phyloP scores from a whole-genome alignment of 148 eudicot genomes.

The Drosera capensis region DNA sequence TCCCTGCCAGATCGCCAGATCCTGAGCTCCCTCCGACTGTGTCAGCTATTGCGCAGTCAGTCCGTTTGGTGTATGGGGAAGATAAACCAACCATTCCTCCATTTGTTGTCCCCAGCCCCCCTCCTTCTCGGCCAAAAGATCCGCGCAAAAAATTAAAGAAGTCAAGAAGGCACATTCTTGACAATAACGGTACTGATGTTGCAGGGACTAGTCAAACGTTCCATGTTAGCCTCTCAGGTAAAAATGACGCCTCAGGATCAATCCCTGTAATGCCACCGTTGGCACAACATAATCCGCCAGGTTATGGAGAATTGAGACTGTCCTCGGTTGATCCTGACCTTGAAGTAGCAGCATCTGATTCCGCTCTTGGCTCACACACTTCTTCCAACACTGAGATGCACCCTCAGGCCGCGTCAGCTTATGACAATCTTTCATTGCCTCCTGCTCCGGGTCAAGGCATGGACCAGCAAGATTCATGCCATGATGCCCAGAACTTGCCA shows the following conservation, averaged over 20 bases:
- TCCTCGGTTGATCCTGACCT: conserved; percentile 13
- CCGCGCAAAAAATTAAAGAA: conserved; percentile 44
- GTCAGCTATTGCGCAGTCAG: conserved; percentile 81
- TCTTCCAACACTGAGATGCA: conserved; percentile 3
- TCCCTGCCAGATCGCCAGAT: conserved; percentile 30
- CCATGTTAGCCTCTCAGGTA: conserved; percentile 13
- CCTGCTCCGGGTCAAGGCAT: conserved; percentile 10
- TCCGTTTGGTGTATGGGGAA: conserved; percentile 62
- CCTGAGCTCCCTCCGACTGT: conserved; percentile 59
- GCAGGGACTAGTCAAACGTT: conserved; percentile 23
- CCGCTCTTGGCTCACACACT: conserved; percentile 15
- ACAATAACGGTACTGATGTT: conserved; percentile 12
- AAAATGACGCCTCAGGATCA: conserved; percentile 19
- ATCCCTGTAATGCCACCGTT: conserved; percentile 10
- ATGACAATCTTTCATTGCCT: conserved; percentile 3
- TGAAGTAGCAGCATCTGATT: conserved; percentile 20
- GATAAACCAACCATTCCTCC: conserved; percentile 68
- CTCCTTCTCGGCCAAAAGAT: conserved; percentile 65
- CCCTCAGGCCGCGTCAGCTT: conserved; percentile 3
- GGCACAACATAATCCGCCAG: conserved; percentile 5
- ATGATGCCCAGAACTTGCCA: conserved; percentile 5
- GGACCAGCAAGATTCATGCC: conserved; percentile 6
- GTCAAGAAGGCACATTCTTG: conserved; percentile 24
- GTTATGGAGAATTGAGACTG: conserved; percentile 5
- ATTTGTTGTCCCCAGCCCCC: conserved; percentile 60